Conservation (phyloP, 148 eudicot genomes). For the Cornus suecica region DNA sequence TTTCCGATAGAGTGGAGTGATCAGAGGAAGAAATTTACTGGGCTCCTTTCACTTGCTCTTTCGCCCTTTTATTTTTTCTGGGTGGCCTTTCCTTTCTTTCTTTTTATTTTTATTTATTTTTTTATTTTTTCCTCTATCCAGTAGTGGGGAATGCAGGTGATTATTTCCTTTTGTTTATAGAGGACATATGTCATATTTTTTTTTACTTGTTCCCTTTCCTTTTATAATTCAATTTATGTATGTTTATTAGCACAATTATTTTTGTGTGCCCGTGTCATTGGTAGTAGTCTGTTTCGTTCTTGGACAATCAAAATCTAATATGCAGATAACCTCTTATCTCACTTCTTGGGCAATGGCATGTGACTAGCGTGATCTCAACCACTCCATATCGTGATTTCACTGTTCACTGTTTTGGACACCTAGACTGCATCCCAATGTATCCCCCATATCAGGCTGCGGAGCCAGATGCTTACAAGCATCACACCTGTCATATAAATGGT, state of each 20-base stretch:
- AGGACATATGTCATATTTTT: not conserved
- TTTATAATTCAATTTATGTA: not conserved
- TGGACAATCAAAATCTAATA: not conserved
- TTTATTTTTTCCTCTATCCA: not conserved
- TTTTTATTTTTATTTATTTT: not conserved
- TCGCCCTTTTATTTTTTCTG: not conserved
- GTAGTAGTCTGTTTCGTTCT: not conserved
- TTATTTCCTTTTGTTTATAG: not conserved
- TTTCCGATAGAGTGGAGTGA: not conserved
- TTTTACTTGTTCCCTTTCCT: not conserved
- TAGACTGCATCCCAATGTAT: not conserved
- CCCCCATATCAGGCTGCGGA: not conserved
- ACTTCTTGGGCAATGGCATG: not conserved
- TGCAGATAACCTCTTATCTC: not conserved
- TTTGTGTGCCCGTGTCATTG: not conserved
- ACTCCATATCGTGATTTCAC: not conserved
- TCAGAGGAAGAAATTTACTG: not conserved
- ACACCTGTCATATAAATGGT: too few species aligned
- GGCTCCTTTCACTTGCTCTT: not conserved
- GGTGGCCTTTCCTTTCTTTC: too few species aligned
- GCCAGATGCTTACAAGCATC: not conserved
- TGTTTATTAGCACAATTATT: not conserved
- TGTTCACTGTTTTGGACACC: not conserved
- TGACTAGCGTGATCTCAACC: not conserved
- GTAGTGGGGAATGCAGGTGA: not conserved